phyloP scores from a whole-genome alignment of 2,329 filamentous ascomycete species.

The Colletotrichum zoysiae region DNA sequence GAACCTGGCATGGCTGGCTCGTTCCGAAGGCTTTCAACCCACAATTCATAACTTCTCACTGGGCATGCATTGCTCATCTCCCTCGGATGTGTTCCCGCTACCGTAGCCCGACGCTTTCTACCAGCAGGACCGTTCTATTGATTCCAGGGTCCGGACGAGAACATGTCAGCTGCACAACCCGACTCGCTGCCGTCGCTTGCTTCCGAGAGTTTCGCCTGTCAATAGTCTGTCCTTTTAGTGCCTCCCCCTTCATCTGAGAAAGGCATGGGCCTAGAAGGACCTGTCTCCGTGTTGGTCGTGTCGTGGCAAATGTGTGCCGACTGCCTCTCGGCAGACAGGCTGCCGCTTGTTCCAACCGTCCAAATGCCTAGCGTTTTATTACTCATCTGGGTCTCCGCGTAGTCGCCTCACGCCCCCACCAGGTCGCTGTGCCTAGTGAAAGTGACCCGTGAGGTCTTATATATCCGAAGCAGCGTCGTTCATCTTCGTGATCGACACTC shows the following conservation, averaged over 20 bases:
- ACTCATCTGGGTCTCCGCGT: constrained; percentile 31
- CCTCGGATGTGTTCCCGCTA: constrained; percentile 14
- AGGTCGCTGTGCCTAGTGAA: constrained; percentile 2
- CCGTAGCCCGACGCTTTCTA: constrained; percentile 5
- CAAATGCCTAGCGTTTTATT: constrained; percentile 26
- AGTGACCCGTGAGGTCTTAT: constrained; percentile 18
- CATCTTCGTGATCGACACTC: constrained; percentile 6
- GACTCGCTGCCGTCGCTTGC: constrained; percentile 12
- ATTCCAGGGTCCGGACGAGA: constrained; percentile 6
- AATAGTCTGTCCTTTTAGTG: constrained; percentile 10
- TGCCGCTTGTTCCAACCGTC: constrained; percentile 1
- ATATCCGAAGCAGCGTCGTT: constrained; percentile 32
- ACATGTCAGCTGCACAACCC: constrained; percentile 1
- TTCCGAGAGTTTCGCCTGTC: constrained; percentile 14
- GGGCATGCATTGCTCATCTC: constrained; percentile 34
- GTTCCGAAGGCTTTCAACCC: neutral
- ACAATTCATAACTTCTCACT: neutral
- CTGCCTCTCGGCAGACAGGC: constrained; percentile 5
- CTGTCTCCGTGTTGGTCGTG: constrained; percentile 24
- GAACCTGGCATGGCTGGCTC: neutral
- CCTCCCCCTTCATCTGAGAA: constrained; percentile 10
- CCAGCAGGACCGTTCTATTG: neutral
- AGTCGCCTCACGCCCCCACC: neutral
- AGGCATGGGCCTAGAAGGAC: constrained; percentile 21
- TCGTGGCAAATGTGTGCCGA: constrained; percentile 14